A percentile compares a stretch with the other conserved stretches of the same genome.
These are phyloP conservation scores for Polyplosphaeria fusca DNA, from an alignment of 495 filamentous ascomycete genomes.

Conservation along the genomic window DNA sequence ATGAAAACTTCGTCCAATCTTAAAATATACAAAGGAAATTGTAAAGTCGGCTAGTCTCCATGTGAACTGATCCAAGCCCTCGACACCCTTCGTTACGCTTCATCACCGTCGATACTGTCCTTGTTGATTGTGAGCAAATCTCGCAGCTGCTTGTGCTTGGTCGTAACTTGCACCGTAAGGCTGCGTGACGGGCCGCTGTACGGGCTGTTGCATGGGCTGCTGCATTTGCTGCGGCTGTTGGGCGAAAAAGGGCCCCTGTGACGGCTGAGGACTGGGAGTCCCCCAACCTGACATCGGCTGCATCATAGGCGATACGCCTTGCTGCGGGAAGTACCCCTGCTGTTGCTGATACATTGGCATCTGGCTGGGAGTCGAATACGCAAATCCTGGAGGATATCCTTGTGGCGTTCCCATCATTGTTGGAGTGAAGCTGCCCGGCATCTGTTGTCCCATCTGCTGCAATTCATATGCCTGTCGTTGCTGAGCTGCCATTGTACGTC, in stretches of 20 bases:
- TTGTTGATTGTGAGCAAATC: slow-evolving; percentile 23
- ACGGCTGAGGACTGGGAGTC: slow-evolving; percentile 18
- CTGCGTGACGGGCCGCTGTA: slow-evolving; percentile 18
- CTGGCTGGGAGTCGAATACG: slow-evolving; percentile 21
- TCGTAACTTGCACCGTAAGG: slow-evolving; percentile 31
- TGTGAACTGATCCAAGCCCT: no score
- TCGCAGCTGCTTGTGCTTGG: slow-evolving; percentile 28
- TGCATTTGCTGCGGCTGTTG: slow-evolving; percentile 17
- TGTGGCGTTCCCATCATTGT: slow-evolving; percentile 19
- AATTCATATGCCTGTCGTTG: slow-evolving; percentile 31
- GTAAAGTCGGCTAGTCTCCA: no score
- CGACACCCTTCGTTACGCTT: no score
- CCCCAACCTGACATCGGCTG: slow-evolving; percentile 14
- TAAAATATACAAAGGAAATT: no score
- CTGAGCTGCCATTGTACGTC: slow-evolving; percentile 24
- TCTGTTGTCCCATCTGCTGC: slow-evolving; percentile 20
- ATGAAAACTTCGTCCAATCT: no score
- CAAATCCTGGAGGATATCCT: slow-evolving; percentile 12
- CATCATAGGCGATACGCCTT: neutral
- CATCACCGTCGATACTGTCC: slow-evolving; percentile 11
- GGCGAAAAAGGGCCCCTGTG: slow-evolving; percentile 25
- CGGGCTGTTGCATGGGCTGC: slow-evolving; percentile 3
- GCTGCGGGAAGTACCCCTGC: slow-evolving; percentile 27
- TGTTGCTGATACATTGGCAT: slow-evolving; percentile 22
- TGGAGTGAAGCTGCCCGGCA: slow-evolving; percentile 1